Evolutionary conservation across 352 stramenopile genomes (phyloP).

Genomic region (Phytophthora sojae): DNA sequence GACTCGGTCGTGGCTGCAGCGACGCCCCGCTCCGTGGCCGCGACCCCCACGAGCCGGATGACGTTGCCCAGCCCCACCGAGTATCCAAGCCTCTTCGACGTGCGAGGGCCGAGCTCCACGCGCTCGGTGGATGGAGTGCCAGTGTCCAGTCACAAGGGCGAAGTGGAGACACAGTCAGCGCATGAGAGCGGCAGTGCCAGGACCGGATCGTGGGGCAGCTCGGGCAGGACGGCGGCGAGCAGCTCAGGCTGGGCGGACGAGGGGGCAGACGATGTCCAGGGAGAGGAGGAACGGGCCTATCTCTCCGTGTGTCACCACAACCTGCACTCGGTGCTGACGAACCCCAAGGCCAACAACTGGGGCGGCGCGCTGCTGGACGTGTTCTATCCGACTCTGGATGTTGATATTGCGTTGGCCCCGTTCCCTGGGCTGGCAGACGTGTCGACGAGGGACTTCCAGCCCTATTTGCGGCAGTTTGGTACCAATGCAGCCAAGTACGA

Average conservation of each 20-base stretch:
- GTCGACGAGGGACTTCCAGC: slow-evolving; percentile 75
- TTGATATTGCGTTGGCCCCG: slow-evolving; percentile 72
- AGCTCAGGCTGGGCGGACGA: slow-evolving; percentile 20
- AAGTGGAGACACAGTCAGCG: slow-evolving; percentile 35
- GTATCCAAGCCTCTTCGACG: slow-evolving; percentile 81
- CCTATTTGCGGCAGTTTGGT: slow-evolving; percentile 78
- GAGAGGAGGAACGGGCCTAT: slow-evolving; percentile 75
- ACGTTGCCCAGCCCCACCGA: slow-evolving; percentile 57
- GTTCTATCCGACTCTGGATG: slow-evolving; percentile 73
- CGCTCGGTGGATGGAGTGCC: slow-evolving; percentile 38
- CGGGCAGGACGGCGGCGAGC: slow-evolving; percentile 33
- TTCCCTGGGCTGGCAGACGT: slow-evolving; percentile 73
- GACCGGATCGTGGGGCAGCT: slow-evolving; percentile 46
- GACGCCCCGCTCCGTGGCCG: slow-evolving; percentile 55
- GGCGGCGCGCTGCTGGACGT: slow-evolving; percentile 72
- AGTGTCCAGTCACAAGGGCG: slow-evolving; percentile 22
- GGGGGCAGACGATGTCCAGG: slow-evolving; percentile 33
- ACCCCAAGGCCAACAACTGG: slow-evolving; percentile 81
- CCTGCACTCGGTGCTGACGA: slow-evolving; percentile 86
- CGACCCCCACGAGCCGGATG: slow-evolving; percentile 39
- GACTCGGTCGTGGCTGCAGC: slow-evolving; percentile 60
- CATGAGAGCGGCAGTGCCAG: slow-evolving; percentile 40
- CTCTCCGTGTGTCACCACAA: slow-evolving; percentile 82
- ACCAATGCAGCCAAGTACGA: slow-evolving; percentile 72
- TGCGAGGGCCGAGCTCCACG: slow-evolving; percentile 56